A percentile compares a stretch with the other conserved stretches of the same genome.
phyloP scores from a whole-genome alignment of 441 rosid genomes.

The Populus hybrid region DNA sequence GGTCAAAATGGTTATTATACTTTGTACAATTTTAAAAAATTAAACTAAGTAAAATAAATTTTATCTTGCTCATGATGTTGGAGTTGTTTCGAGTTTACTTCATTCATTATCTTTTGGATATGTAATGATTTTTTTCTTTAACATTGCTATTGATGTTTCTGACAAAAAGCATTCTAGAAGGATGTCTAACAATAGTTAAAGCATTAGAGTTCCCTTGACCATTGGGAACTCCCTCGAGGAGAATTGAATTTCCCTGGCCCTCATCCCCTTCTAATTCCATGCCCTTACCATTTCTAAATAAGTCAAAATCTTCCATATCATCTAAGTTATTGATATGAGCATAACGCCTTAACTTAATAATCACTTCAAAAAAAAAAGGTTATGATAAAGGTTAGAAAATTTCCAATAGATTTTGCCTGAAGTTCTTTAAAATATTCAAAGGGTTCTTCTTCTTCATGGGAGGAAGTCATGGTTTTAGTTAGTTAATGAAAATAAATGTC shows the following conservation, averaged over 20 bases:
- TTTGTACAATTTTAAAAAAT: too few species aligned
- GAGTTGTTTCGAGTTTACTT: too few species aligned
- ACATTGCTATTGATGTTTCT: conserved; percentile 56
- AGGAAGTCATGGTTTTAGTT: conserved; percentile 34
- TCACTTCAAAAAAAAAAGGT: conserved; percentile 50
- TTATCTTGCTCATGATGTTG: too few species aligned
- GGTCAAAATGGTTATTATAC: too few species aligned
- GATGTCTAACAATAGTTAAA: conserved; percentile 39
- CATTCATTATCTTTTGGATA: too few species aligned
- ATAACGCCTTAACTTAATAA: conserved; percentile 36
- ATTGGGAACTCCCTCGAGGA: conserved; percentile 12
- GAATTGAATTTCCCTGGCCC: conserved; percentile 27
- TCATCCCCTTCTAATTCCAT: conserved; percentile 62
- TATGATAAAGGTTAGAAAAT: conserved; percentile 66
- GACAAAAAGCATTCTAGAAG: conserved; percentile 61
- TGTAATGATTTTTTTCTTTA: conserved; percentile 28
- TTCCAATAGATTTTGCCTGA: conserved; percentile 69
- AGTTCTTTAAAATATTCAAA: conserved; percentile 64
- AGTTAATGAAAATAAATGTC: conserved; percentile 35
- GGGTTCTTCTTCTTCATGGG: conserved; percentile 42
- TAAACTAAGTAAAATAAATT: too few species aligned
- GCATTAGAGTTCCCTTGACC: conserved; percentile 28
- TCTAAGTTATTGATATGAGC: conserved; percentile 23
- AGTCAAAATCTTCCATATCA: conserved; percentile 37
- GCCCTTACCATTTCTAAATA: conserved; percentile 42